These are phyloP conservation scores for Malassezia psittaci DNA, from an alignment of 1,284 basidiomycete species.

Conservation along the genomic window DNA sequence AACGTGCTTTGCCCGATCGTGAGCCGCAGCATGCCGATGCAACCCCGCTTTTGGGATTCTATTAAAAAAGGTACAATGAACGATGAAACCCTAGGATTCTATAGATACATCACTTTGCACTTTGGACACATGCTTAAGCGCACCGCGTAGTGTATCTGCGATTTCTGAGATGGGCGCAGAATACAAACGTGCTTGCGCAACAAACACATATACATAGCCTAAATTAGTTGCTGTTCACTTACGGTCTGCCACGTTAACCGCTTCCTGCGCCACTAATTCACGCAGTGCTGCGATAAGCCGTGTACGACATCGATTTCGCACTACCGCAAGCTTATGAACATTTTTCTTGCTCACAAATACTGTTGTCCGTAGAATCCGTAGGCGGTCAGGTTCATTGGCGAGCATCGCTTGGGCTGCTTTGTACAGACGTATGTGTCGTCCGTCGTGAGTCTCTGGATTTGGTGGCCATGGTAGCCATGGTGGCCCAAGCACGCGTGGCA, in stretches of 20 bases:
- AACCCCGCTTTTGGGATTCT: no score
- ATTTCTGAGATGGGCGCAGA: background rate
- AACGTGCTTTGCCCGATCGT: background rate
- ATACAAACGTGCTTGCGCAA: conserved; percentile 4
- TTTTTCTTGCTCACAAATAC: conserved; percentile 27
- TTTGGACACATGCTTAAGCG: conserved; percentile 12
- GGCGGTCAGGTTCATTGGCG: background rate
- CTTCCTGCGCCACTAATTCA: background rate
- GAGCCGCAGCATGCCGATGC: no score
- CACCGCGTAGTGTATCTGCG: background rate
- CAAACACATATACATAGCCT: conserved; percentile 11
- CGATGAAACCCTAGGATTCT: background rate
- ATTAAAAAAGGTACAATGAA: no score
- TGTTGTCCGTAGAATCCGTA: conserved; percentile 15
- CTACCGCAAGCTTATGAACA: conserved; percentile 32
- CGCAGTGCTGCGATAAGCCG: conserved; percentile 24
- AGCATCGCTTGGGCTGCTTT: background rate
- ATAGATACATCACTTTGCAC: background rate
- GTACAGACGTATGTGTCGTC: conserved; percentile 6
- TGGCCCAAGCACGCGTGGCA: conserved; percentile 8
- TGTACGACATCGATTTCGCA: conserved; percentile 25
- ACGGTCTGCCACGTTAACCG: background rate
- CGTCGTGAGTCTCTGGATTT: conserved; percentile 4
- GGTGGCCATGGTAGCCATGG: conserved; percentile 18
- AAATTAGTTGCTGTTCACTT: background rate